Evolutionary conservation across 805 yeast genomes (phyloP).

Genomic region (Danielozyma ontarioensis): DNA sequence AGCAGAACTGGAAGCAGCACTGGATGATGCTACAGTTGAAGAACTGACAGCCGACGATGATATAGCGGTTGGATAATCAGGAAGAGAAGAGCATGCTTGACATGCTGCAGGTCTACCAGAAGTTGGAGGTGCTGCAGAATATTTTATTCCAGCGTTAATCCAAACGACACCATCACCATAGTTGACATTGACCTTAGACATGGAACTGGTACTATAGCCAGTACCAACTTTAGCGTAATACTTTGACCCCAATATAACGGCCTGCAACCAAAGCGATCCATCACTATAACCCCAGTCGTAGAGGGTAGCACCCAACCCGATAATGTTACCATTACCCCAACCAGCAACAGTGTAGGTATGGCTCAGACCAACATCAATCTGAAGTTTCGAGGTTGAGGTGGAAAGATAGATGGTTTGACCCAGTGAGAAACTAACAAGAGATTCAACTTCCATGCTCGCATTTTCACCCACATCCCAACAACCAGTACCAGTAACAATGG

Average conservation of each 20-base stretch:
- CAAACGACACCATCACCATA: conserved; percentile 11
- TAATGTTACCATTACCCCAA: conserved; percentile 1
- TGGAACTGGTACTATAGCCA: conserved; percentile 12
- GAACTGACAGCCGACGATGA: not conserved
- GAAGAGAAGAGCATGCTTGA: conserved; percentile 9
- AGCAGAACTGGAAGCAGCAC: too few species aligned
- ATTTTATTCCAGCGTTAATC: conserved; percentile 11
- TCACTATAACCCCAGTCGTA: too few species aligned
- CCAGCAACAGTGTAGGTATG: conserved; percentile 1
- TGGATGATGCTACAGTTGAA: not conserved
- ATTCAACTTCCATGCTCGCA: too few species aligned
- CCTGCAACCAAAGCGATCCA: too few species aligned
- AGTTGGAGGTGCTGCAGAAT: conserved; percentile 13
- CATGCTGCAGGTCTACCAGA: conserved; percentile 16
- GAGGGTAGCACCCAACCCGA: too few species aligned
- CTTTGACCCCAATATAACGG: too few species aligned
- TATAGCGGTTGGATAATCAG: not conserved
- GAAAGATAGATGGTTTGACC: not conserved
- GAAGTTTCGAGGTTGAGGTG: too few species aligned
- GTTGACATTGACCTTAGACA: conserved; percentile 11
- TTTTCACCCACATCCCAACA: conserved; percentile 17
- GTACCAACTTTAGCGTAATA: too few species aligned
- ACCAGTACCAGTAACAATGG: conserved; percentile 18
- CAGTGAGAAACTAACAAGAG: too few species aligned
- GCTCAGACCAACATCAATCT: not conserved